phyloP scores from a whole-genome alignment of 139 green algal genomes.

The Asterochloris sp. region DNA sequence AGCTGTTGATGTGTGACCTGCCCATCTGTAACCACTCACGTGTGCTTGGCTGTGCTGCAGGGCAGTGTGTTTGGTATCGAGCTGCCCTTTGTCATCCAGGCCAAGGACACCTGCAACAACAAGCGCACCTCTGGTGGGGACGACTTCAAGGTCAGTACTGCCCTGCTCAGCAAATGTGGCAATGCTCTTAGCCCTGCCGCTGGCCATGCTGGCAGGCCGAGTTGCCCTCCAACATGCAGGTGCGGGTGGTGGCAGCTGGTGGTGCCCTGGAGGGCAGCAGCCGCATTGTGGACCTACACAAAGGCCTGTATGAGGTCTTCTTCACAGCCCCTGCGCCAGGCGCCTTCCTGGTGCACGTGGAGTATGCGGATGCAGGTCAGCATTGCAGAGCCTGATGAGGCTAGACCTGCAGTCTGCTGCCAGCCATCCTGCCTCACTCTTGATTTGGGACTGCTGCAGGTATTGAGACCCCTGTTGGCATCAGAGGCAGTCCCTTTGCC shows the following conservation, averaged over 20 bases:
- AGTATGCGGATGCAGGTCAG: conserved; percentile 59
- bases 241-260: conserved; percentile 42
- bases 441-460: too few species aligned
- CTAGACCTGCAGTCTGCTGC: too few species aligned
- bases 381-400: not conserved
- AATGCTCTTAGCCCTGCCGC: too few species aligned
- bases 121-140: conserved; percentile 75
- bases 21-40: too few species aligned
- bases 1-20: too few species aligned
- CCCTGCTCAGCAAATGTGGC: too few species aligned
- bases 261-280: conserved; percentile 48
- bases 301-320: conserved; percentile 64
- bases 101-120: conserved; percentile 69
- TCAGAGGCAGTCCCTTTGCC: conserved; percentile 74
- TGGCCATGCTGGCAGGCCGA: not conserved
- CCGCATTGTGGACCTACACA: conserved; percentile 60
- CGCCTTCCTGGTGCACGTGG: conserved; percentile 62
- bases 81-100: conserved; percentile 78
- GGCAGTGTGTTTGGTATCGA: conserved; percentile 56
- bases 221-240: not conserved
- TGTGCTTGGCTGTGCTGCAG: not conserved
- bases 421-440: too few species aligned
- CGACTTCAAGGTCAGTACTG: conserved; percentile 51
- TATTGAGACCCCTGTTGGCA: conserved; percentile 38
- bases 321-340: conserved; percentile 56